Conservation (phyloP, 164 flowering plant species). For the Warburgia ugandensis region DNA sequence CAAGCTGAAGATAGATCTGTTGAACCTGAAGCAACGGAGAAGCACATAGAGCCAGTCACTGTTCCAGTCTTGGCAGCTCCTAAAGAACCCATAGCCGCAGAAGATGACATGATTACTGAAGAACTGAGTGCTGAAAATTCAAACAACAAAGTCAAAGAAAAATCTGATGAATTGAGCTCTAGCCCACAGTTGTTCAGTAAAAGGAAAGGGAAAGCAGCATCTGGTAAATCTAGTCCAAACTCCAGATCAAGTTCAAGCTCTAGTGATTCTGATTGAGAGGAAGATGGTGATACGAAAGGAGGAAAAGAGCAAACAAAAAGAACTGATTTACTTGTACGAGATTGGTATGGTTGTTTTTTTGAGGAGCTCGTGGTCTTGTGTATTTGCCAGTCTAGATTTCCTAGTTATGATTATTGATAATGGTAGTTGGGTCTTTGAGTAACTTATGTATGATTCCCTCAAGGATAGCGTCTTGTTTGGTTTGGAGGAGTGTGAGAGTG, state of each 20-base stretch:
- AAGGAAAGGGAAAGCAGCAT: conserved; percentile 12
- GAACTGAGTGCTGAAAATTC: background rate
- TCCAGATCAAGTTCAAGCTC: conserved; percentile 17
- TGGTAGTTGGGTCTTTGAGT: no score
- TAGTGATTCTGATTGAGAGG: conserved; percentile 6
- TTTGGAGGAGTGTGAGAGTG: no score
- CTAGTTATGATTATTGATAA: no score
- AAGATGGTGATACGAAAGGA: no score
- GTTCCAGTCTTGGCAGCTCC: conserved; percentile 6
- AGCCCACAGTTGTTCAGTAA: no score
- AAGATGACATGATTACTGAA: conserved; percentile 11
- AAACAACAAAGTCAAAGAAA: conserved; percentile 4
- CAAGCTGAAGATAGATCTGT: conserved; percentile 2
- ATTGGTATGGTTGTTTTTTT: no score
- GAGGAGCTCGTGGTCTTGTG: no score
- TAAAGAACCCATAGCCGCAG: conserved; percentile 15
- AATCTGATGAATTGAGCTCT: conserved; percentile 11
- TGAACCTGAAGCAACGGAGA: background rate
- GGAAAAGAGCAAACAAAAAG: no score
- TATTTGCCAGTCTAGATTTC: no score
- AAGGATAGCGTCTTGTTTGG: no score
- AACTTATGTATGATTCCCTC: no score
- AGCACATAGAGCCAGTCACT: conserved; percentile 8
- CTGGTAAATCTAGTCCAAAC: conserved; percentile 20
- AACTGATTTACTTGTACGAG: no score